Percentiles rank a stretch among this genome's conserved stretches.
These are phyloP conservation scores for Acanthamoeba sp. DNA, from an alignment of 208 protist genomes.

Conservation along the genomic window DNA sequence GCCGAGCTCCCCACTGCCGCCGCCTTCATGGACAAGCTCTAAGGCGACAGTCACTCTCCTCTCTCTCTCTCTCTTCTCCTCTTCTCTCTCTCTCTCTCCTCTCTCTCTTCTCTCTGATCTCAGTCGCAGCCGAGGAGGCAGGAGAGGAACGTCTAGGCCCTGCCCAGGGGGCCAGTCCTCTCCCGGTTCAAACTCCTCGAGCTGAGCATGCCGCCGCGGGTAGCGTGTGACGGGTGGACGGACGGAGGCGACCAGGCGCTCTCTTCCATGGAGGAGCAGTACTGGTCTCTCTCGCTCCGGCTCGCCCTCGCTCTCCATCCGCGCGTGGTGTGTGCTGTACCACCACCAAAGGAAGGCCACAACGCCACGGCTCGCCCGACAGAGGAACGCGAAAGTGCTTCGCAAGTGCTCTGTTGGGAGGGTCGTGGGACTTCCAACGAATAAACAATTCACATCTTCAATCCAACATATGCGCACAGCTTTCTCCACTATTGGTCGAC, in stretches of 20 bases:
- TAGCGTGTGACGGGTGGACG: no score
- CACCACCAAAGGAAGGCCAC: not conserved
- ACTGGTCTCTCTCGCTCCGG: not conserved
- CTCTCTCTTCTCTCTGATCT: no score
- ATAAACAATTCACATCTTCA: no score
- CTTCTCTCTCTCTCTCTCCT: not conserved
- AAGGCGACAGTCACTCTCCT: conserved; percentile 84
- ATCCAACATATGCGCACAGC: no score
- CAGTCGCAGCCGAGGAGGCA: not conserved
- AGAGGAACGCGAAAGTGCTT: conserved; percentile 53
- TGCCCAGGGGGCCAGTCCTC: not conserved
- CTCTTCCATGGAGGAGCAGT: not conserved
- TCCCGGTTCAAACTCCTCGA: not conserved
- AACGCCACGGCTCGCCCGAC: not conserved
- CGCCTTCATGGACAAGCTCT: conserved; percentile 97
- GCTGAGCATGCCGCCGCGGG: not conserved
- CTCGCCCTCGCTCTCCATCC: not conserved
- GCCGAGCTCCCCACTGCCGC: conserved; percentile 94
- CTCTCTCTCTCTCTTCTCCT: not conserved
- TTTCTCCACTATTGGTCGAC: no score
- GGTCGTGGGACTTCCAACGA: not conserved
- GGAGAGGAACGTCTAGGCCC: not conserved
- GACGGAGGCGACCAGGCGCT: no score
- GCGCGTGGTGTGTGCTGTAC: conserved; percentile 42
- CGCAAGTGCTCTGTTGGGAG: not conserved